A percentile compares a stretch with the other conserved stretches of the same genome.
phyloP scores from a whole-genome alignment of 2,329 filamentous ascomycete genomes.

The Epichloe sibirici region DNA sequence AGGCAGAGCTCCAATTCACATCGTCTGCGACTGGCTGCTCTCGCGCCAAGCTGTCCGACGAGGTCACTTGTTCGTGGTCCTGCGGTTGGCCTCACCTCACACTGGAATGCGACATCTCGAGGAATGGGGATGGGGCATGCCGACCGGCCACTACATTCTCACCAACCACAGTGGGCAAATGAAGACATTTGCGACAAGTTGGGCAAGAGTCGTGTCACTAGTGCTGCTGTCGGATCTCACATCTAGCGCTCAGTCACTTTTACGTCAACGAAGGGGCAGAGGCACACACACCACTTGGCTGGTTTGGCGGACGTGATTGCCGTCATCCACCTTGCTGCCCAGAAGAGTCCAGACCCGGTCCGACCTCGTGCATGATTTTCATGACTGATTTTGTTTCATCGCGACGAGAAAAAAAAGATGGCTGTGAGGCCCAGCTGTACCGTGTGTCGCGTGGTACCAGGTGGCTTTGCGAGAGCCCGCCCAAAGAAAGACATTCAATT shows the following conservation, averaged over 20 bases:
- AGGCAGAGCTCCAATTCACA: not conserved
- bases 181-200: not conserved
- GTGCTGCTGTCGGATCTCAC: not conserved
- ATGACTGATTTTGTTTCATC: not conserved
- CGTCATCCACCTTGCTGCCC: not conserved
- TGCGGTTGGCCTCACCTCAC: not conserved
- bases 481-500: no score
- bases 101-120: conserved; percentile 4
- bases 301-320: not conserved
- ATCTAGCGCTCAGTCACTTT: not conserved
- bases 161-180: not conserved
- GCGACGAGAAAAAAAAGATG: not conserved
- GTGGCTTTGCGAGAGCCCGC: no score
- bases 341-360: not conserved
- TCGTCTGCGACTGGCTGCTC: not conserved
- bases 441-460: no score
- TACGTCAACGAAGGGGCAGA: not conserved
- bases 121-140: conserved; percentile 2
- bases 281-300: not conserved
- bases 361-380: not conserved
- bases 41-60: not conserved
- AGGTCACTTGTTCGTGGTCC: not conserved
- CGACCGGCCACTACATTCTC: not conserved
- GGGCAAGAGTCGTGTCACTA: not conserved
- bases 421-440: no score